Percentiles rank a stretch among this genome's conserved stretches.
Evolutionary conservation across 768 basidiomycete genomes (phyloP).

Genomic region (Agrocybe pediades): DNA sequence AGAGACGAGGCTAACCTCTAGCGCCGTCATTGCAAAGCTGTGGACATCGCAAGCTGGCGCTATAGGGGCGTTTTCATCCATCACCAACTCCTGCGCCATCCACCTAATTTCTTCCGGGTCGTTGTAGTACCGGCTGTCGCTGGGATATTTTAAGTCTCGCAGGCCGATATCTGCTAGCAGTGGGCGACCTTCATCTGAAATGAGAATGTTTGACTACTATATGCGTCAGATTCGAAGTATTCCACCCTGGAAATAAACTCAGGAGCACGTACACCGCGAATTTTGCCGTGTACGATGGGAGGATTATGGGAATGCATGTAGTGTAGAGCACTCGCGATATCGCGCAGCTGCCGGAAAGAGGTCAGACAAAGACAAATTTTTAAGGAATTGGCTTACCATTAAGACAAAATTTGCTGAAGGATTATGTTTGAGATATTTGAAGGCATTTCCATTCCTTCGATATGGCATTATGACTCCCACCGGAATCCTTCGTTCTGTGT

Average conservation of each 20-base stretch:
- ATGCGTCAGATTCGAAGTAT: background rate
- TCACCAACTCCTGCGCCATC: constrained; percentile 27
- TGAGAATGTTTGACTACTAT: constrained; percentile 25
- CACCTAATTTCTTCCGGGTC: constrained; percentile 14
- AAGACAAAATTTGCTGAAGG: background rate
- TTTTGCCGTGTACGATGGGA: constrained; percentile 27
- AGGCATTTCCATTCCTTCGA: background rate
- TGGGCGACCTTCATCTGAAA: constrained; percentile 18
- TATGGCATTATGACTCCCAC: background rate
- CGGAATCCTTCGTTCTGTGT: background rate
- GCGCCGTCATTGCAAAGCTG: constrained; percentile 5
- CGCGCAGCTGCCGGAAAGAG: constrained; percentile 13
- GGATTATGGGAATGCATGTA: constrained; percentile 26
- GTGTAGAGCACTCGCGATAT: constrained; percentile 23
- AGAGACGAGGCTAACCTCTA: background rate
- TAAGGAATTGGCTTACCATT: background rate
- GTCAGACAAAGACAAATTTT: background rate
- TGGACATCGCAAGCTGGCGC: background rate
- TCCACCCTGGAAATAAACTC: background rate
- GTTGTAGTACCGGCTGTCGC: constrained; percentile 4
- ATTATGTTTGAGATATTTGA: background rate
- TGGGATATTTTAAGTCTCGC: constrained; percentile 8
- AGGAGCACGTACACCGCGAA: constrained; percentile 26
- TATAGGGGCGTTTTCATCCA: background rate
- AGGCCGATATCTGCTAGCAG: constrained; percentile 24